Evolutionary conservation across 169 alveolate genomes (phyloP).

Genomic region (Eimeria maxima): DNA sequence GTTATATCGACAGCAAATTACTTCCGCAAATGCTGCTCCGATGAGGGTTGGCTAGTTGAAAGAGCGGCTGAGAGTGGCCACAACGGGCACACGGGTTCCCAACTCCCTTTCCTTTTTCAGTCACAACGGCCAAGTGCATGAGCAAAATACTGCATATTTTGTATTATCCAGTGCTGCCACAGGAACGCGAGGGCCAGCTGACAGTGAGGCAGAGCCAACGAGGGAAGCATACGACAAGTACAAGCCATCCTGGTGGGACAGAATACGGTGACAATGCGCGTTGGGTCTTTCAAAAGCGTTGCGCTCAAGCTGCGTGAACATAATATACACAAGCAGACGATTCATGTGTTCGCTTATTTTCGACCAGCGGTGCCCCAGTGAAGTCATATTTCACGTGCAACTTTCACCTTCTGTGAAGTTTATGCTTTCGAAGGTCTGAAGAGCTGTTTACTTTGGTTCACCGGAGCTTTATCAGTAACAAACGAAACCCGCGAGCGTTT

Average conservation of each 20-base stretch:
- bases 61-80: background rate
- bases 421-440: constrained; percentile 25
- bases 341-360: background rate
- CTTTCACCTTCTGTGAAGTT: background rate
- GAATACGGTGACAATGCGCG: background rate
- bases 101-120: background rate
- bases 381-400: background rate
- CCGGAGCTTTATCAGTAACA: constrained; percentile 80
- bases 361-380: background rate
- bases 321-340: background rate
- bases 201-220: constrained; percentile 9
- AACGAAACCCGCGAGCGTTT: constrained; percentile 78
- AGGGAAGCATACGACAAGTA: constrained; percentile 37
- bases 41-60: background rate
- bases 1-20: background rate
- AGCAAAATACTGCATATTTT: background rate
- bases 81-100: background rate
- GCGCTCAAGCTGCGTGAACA: background rate
- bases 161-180: constrained; percentile 15
- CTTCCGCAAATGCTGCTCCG: background rate
- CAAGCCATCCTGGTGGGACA: constrained; percentile 65
- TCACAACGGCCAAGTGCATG: background rate
- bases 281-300: background rate
- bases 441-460: constrained; percentile 55
- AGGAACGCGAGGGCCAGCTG: constrained; percentile 12